Evolutionary conservation across 2,329 filamentous ascomycete genomes (phyloP).

Genomic region (Macrophomina phaseolina): DNA sequence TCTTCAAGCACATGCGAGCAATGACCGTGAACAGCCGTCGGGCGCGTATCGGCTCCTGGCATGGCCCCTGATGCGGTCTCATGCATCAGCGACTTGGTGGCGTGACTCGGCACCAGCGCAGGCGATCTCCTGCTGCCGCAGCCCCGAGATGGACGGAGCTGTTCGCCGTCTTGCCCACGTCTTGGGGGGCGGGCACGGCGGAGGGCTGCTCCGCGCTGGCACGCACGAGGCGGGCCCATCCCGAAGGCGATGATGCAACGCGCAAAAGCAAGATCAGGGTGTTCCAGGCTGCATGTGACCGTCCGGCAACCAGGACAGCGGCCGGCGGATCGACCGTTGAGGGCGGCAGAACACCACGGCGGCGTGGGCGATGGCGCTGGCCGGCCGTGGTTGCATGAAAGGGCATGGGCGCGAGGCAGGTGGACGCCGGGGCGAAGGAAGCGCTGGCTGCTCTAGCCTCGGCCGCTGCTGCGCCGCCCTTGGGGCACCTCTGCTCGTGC

Average conservation of each 20-base stretch:
- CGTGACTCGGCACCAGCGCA: slow-evolving; percentile 16
- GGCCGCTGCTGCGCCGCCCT: neutral
- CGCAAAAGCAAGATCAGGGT: neutral
- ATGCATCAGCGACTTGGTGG: slow-evolving; percentile 5
- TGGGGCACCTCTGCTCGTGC: slow-evolving; percentile 1
- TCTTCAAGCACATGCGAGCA: neutral
- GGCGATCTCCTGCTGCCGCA: neutral
- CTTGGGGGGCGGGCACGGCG: neutral
- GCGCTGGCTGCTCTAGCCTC: neutral
- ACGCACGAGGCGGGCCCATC: slow-evolving; percentile 1
- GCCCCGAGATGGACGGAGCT: neutral
- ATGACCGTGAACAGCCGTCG: neutral
- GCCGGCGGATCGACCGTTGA: neutral
- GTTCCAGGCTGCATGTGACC: slow-evolving; percentile 4
- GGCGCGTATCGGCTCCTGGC: neutral
- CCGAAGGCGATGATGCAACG: neutral
- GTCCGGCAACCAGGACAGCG: neutral
- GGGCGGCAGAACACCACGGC: slow-evolving; percentile 1
- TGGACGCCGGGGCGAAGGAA: too few relatives aligned
- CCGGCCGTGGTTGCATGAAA: neutral
- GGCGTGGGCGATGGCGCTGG: neutral
- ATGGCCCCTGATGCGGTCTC: neutral
- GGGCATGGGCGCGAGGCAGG: too few relatives aligned
- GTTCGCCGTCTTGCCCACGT: neutral
- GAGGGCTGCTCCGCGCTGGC: neutral